Conservation (phyloP, 345 rosid species). For the Durio zibethinus region DNA sequence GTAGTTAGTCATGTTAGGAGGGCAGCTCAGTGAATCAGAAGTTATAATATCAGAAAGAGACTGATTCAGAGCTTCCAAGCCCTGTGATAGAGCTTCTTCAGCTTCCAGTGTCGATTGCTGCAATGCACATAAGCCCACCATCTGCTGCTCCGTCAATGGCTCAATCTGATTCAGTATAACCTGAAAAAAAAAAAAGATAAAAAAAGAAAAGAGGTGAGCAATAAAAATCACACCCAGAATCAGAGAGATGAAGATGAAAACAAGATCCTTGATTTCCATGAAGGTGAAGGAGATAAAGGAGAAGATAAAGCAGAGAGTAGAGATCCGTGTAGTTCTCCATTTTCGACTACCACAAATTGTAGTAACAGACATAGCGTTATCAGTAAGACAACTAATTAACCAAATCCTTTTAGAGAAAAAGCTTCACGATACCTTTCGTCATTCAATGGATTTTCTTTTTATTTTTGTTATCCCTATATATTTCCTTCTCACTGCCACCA, state of each 20-base stretch:
- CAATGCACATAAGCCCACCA: slow-evolving; percentile 74
- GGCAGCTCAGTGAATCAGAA: slow-evolving; percentile 68
- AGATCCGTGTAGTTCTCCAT: slow-evolving; percentile 21
- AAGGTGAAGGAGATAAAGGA: slow-evolving; percentile 20
- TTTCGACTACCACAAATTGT: slow-evolving; percentile 25
- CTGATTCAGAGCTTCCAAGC: slow-evolving; percentile 77
- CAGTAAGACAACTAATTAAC: slow-evolving; percentile 54
- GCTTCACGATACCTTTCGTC: slow-evolving; percentile 30
- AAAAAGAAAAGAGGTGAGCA: too few species aligned
- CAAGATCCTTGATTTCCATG: slow-evolving; percentile 17
- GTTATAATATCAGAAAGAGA: slow-evolving; percentile 81
- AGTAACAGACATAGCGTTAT: slow-evolving; percentile 53
- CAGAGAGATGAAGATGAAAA: slow-evolving; percentile 24
- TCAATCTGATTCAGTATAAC: slow-evolving; percentile 68
- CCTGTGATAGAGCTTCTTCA: slow-evolving; percentile 85
- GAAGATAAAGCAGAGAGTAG: slow-evolving; percentile 11
- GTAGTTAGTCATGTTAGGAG: slow-evolving; percentile 82
- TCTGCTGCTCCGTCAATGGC: slow-evolving; percentile 83
- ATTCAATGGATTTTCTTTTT: slow-evolving; percentile 18
- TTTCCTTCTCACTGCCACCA: slow-evolving; percentile 12
- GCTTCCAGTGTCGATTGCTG: slow-evolving; percentile 88
- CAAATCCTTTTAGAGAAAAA: slow-evolving; percentile 40
- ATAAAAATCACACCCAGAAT: neutral
- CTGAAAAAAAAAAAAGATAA: slow-evolving; percentile 24
- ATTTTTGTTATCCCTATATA: neutral